Base-by-base conservation (phyloP, 2,329 filamentous ascomycete species). In the Cladosporium austrohemisphaericum region DNA sequence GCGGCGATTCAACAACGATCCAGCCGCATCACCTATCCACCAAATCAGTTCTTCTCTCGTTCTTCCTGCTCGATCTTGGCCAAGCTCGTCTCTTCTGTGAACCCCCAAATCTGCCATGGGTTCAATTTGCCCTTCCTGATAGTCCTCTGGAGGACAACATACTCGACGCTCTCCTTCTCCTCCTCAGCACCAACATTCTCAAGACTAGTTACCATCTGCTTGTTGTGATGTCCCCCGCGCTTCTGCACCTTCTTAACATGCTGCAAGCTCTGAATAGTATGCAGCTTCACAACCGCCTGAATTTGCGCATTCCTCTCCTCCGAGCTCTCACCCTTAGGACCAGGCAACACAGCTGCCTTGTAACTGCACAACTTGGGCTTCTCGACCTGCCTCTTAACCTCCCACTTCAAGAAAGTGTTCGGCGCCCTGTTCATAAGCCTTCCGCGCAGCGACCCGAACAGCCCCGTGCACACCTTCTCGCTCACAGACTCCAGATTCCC, bases 41-140 rank as follows among this genome's bases (percentile, higher is more conserved):
- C 36, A 19, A 4, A n/a, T 5, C 14, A 26, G 48, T 52, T 49
- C 35, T 41, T 52, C 41, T 14, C 10, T 7, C 13, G 7, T 4
- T 57, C 44, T 20, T 55, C 45, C 41, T 43, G 66, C 22, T 62
- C 57, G 14, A 75, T 52, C 49, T 68, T 64, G 11, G 68, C 59
- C 41, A 72, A 38, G 14, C 63, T 70, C 6, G 68, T 73, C 52
- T 74, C 70, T 22, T 67, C 66, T 37, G 68, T 58, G 49, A 69
- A 68, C 3, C 76, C 76, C 76, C 76, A 78, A 43, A 77, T 60
- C 54, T 68, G 71, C 76, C 76, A 79, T 13, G 66, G 60, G 10
- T 65, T 64, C 32, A 71, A 63, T 52, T 69, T 63, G 7, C 71
- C 69, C 23, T 64, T 64, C 59, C 69, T 65, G 28, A 69, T 59